Conservation (phyloP, 768 basidiomycete genomes). For the Pisolithus marmoratus region DNA sequence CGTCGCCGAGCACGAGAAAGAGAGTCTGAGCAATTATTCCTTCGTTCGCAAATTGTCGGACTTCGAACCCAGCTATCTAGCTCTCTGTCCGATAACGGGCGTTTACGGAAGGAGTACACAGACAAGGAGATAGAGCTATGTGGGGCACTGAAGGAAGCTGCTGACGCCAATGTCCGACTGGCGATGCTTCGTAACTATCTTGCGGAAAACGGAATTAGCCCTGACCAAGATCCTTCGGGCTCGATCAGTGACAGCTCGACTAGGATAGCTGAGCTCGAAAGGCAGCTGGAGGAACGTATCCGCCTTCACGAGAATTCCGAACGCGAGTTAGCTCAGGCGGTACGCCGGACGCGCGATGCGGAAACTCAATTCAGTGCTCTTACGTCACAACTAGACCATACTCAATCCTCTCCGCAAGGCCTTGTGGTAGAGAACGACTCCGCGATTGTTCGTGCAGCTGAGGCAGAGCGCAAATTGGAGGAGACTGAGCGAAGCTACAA, state of each 20-base stretch:
- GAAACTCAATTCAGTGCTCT: constrained; percentile 65
- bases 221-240: constrained; percentile 66
- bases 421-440: constrained; percentile 38
- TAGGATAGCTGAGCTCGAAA: constrained; percentile 72
- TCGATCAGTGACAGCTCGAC: constrained; percentile 34
- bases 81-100: constrained; percentile 62
- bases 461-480: constrained; percentile 72
- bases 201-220: constrained; percentile 77
- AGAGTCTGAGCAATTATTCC: constrained; percentile 55
- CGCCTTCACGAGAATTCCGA: constrained; percentile 70
- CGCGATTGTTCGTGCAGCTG: constrained; percentile 43
- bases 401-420: constrained; percentile 50
- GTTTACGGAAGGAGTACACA: constrained; percentile 62
- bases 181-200: constrained; percentile 81
- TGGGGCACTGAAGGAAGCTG: constrained; percentile 58
- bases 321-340: constrained; percentile 62
- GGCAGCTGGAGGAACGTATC: constrained; percentile 65
- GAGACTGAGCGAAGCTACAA: constrained; percentile 78
- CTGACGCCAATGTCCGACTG: constrained; percentile 68
- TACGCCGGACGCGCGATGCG: constrained; percentile 65
- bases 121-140: constrained; percentile 60
- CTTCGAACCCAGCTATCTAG: constrained; percentile 69
- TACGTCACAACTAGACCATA: constrained; percentile 59
- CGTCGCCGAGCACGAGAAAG: constrained; percentile 56
- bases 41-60: constrained; percentile 70